Evolutionary conservation across 148 eudicot species (phyloP), one percentile per base, ranked within the genome.

Genomic region (Gaultheria prostrata): DNA sequence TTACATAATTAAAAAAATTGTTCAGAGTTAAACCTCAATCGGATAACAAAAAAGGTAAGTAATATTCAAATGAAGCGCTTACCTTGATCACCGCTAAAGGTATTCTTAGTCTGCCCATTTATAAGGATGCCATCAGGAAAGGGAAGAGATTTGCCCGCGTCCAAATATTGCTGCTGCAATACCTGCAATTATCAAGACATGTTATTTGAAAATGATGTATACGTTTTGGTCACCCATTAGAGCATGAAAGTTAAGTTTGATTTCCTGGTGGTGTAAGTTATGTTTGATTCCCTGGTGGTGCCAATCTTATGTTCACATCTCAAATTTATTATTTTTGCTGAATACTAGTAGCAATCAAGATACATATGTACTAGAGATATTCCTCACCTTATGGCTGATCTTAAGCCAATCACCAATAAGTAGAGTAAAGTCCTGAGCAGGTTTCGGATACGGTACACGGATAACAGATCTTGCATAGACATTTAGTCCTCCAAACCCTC

Each of bases 401-500:
- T 88, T 94, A 90, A 78, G 83, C 98, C 98, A 95, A 84, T 95
- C 98, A 79, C 97, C 95, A 80, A 91, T 80, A 72, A 95, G 98
- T 85, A 95, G 83, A 84, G 90, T 88, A 85, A 90, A 94, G 82
- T 92, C 98, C 79, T 94, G 98, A 84, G 88, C 92, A 65, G 98
- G 98, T 39, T 77, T 65, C 11, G 96, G 85, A 82, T 94, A 95
- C 13, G 98, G 98, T 69, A 95, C 88, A 1, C 95, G 87, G 82
- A 95, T 95, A 20, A 92, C 87, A 20, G 94, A 91, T 88, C 98
- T 90, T 21, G 93, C 86, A 61, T 89, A 91, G 70, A 94, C 92
- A 85, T 95, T 95, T 69, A 95, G 87, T 13, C 93, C 94, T 48
- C 98, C 98, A 74, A 92, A 95, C 10, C 98, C 98, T 80, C 98